Base-by-base conservation (phyloP, 1,284 basidiomycete species). In the Trametes versicolor region DNA sequence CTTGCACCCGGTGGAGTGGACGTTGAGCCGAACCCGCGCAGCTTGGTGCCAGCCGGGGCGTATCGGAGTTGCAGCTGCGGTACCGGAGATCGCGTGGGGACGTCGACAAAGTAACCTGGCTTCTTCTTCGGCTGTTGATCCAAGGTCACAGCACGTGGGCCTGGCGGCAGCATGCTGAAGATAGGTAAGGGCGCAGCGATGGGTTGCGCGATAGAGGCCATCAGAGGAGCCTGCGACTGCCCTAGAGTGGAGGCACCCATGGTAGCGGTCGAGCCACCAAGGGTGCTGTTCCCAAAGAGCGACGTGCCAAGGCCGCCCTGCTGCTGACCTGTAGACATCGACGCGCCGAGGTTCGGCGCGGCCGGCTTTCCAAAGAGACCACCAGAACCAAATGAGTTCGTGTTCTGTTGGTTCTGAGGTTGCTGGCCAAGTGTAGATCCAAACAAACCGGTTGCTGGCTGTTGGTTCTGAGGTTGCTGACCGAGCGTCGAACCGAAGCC, bases 141-240 rank as follows among this genome's bases (percentile, higher is more conserved):
- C 0, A 90, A 77, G 36, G 85, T 80, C 58, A 89, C 76, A 1
- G 87, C 81, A 45, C 87, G 87, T 5, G 90, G 88, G 23, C 89
- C 88, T 25, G 89, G 84, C 25, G 90, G 87, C 37, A 94, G 85
- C 82, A 93, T 83, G 59, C 85, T 87, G 72, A 92, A 93, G 52
- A 93, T 88, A 1, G 91, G 89, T 45, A 94, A 81, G 74, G 94
- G 96, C 64, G 89, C 86, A 48, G 93, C 93, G 75, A 99, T 96
- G 0, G 97, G 96, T 75, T 96, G 91, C 53, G 93, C 91, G 73
- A 99, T 94, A 12, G 95, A 96, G 0, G 95, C 93, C 15, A 89
- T 93, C 60, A 97, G 81, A 0, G 83, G 80, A 15, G 86, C 84
- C 74, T 88, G 86, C 27, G 81, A 77, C 51, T 79, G 77, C 60